These are phyloP conservation scores for Clarireedia monteithiana DNA, from an alignment of 2,329 filamentous ascomycete species.

Conservation along the genomic window DNA sequence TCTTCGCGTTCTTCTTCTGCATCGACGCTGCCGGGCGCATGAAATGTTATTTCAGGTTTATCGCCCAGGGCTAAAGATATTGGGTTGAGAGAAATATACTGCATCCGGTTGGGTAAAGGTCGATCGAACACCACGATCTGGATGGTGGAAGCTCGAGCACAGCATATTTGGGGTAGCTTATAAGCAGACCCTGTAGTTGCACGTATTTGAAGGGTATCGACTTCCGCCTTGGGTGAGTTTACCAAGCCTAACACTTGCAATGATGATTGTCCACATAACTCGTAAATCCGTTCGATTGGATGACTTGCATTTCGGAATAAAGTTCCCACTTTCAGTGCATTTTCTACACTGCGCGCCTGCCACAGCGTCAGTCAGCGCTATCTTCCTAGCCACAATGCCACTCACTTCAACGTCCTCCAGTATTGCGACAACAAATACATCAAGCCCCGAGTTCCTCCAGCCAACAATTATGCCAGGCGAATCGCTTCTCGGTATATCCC, in stretches of 20 bases:
- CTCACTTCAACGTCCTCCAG: slow-evolving; percentile 85
- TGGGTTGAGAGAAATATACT: slow-evolving; percentile 86
- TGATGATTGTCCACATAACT: slow-evolving; percentile 72
- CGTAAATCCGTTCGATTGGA: slow-evolving; percentile 70
- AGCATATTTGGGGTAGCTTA: slow-evolving; percentile 64
- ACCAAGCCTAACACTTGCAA: slow-evolving; percentile 82
- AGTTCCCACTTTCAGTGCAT: slow-evolving; percentile 74
- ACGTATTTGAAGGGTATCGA: slow-evolving; percentile 65
- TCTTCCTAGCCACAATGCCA: slow-evolving; percentile 11
- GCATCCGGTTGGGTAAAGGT: slow-evolving; percentile 81
- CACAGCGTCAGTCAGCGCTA: slow-evolving; percentile 20
- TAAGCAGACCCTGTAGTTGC: slow-evolving; percentile 44
- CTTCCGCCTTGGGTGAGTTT: slow-evolving; percentile 51
- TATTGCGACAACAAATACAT: slow-evolving; percentile 84
- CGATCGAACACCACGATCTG: slow-evolving; percentile 87
- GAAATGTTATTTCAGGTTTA: slow-evolving; percentile 41
- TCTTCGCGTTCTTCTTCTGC: slow-evolving; percentile 64
- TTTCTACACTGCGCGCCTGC: slow-evolving; percentile 63
- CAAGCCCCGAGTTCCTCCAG: slow-evolving; percentile 87
- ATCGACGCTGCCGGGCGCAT: slow-evolving; percentile 51
- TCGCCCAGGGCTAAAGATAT: slow-evolving; percentile 82
- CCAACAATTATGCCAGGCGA: slow-evolving; percentile 82
- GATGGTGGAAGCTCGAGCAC: slow-evolving; percentile 62
- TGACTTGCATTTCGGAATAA: slow-evolving; percentile 78
- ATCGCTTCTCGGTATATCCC: slow-evolving; percentile 66